phyloP scores from a whole-genome alignment of 23 red algal genomes.

The Gracilariopsis chorda region DNA sequence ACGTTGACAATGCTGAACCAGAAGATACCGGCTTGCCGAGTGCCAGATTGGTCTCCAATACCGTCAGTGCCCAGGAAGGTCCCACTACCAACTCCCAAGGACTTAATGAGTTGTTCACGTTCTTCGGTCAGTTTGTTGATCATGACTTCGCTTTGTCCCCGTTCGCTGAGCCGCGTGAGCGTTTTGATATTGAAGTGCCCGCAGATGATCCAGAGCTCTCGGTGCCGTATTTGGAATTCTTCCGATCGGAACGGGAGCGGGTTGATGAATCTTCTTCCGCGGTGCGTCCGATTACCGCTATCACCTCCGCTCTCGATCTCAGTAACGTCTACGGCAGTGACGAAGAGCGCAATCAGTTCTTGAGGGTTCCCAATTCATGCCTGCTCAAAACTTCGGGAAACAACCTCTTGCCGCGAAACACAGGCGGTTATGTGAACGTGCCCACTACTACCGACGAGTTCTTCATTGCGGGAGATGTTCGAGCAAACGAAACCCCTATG shows the following conservation, averaged over 20 bases:
- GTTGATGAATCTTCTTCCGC: background rate
- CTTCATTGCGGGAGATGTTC: conserved; percentile 41
- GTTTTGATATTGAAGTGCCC: background rate
- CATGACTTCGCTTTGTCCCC: conserved; percentile 46
- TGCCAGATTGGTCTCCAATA: conserved; percentile 40
- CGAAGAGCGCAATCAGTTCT: background rate
- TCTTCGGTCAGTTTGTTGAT: too few species aligned
- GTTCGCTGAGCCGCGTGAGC: background rate
- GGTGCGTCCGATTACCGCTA: background rate
- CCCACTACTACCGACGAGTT: background rate
- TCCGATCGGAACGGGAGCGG: background rate
- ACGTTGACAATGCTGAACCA: background rate
- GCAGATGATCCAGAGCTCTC: background rate
- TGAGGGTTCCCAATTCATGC: background rate
- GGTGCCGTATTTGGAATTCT: background rate
- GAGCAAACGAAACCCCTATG: conserved; percentile 34
- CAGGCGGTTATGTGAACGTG: background rate
- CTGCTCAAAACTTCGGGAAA: background rate
- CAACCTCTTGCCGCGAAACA: background rate
- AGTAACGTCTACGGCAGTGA: background rate
- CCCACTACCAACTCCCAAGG: background rate
- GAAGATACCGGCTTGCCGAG: background rate
- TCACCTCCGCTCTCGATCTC: background rate
- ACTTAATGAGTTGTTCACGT: conserved; percentile 35
- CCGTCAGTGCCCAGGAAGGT: conserved; percentile 12